These are phyloP conservation scores for Dictyophora rubrovolvata DNA, from an alignment of 768 basidiomycete species.

Conservation along the genomic window DNA sequence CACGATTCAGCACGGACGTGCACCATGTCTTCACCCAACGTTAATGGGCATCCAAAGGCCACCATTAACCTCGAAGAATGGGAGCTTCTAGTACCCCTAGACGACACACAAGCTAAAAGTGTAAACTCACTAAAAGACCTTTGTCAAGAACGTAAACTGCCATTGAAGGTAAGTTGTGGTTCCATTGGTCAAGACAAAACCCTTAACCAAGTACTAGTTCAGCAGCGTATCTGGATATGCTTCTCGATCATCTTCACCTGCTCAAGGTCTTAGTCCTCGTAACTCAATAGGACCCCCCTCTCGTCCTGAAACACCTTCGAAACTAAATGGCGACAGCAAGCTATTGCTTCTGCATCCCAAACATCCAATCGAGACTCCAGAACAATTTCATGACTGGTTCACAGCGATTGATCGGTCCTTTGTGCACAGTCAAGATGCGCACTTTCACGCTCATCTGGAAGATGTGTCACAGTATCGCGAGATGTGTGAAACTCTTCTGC, in stretches of 20 bases:
- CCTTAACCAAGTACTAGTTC: background rate
- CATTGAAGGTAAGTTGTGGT: conserved; percentile 55
- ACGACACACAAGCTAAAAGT: conserved; percentile 57
- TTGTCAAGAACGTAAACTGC: conserved; percentile 51
- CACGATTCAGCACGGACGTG: background rate
- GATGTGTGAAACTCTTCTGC: conserved; percentile 67
- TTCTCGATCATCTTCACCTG: conserved; percentile 5
- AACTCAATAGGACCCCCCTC: conserved; percentile 32
- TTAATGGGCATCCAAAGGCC: conserved; percentile 27
- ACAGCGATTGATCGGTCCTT: conserved; percentile 81
- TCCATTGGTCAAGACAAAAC: background rate
- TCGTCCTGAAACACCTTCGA: conserved; percentile 39
- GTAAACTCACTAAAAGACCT: conserved; percentile 53
- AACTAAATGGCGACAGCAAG: conserved; percentile 5
- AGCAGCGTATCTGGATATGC: background rate
- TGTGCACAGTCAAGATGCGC: conserved; percentile 87
- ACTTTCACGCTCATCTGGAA: conserved; percentile 78
- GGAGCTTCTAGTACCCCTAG: conserved; percentile 74
- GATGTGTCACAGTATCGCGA: conserved; percentile 66
- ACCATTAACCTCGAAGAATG: conserved; percentile 78
- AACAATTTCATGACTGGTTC: conserved; percentile 98
- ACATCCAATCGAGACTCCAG: conserved; percentile 76
- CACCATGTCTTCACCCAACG: background rate
- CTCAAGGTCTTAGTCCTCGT: conserved; percentile 29
- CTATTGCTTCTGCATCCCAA: conserved; percentile 47